Percentiles rank a stretch among this genome's conserved stretches.
These are phyloP conservation scores for Petunia axillaris DNA, from an alignment of 257 asterid genomes.

Conservation along the genomic window DNA sequence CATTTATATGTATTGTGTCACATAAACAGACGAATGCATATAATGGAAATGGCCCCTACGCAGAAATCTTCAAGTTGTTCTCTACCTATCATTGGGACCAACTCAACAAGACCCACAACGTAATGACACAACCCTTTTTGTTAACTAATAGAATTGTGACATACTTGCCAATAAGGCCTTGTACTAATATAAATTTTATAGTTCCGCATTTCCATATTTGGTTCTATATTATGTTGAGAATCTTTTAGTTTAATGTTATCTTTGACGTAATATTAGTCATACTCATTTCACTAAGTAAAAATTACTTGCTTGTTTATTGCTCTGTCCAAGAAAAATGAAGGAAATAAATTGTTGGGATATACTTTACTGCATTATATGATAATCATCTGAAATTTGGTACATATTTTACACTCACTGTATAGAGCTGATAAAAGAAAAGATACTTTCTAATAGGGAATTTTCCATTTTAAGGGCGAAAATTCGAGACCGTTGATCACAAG, in stretches of 20 bases:
- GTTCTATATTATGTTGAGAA: not conserved
- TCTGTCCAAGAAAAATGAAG: not conserved
- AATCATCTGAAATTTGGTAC: no score
- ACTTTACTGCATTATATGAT: no score
- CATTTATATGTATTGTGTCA: slow-evolving; percentile 6
- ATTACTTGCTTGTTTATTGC: not conserved
- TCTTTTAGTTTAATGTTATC: not conserved
- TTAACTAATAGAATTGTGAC: not conserved
- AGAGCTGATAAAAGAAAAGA: no score
- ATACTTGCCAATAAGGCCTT: no score
- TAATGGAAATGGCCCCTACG: slow-evolving; percentile 49
- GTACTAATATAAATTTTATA: no score
- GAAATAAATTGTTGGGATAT: not conserved
- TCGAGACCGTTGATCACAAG: no score
- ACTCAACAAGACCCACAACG: slow-evolving; percentile 39
- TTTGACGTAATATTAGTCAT: not conserved
- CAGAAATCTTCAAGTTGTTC: slow-evolving; percentile 53
- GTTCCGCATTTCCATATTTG: not conserved
- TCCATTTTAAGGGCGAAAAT: no score
- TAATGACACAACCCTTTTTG: slow-evolving; percentile 14
- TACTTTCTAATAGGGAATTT: no score
- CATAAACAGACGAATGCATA: slow-evolving; percentile 11
- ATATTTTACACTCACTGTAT: no score
- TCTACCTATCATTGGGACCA: slow-evolving; percentile 48
- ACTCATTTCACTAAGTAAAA: not conserved